Base-by-base conservation (phyloP, 2,329 filamentous ascomycete genomes). In the Monilinia fructicola region DNA sequence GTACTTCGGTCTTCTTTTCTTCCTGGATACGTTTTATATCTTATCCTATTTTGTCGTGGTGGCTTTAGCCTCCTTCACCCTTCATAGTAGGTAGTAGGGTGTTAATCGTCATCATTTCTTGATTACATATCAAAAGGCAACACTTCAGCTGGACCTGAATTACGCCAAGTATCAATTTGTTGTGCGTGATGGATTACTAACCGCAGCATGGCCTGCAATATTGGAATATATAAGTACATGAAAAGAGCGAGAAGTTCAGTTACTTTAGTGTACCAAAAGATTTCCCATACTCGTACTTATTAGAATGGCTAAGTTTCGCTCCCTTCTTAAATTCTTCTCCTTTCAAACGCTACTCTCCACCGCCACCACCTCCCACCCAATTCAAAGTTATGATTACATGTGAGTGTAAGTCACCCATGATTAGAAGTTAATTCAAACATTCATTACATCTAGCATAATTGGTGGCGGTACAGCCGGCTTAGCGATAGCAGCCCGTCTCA, bases 401-500 rank as follows among this genome's bases (percentile, higher is more conserved):
- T 55, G 54, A 40, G 16, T 26, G 26, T 7, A 26, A 21, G 9
- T 58, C 31, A 31, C n/a, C n/a, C 6, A n/a, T 21, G 3, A 11
- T 31, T 38, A 14, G 35, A 9, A 11, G 2, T 35, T 12, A 58
- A 18, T 11, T 18, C n/a, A 10, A 5, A 38, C 11, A 60, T 38
- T 48, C 12, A 50, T 35, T n/a, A 5, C 9, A 4, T 64, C 28
- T n/a, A 58, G 53, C 31, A 64, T 64, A 31, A 50, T 64, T 6
- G 42, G 53, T 26, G 31, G 42, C n/a, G 62, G n/a, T 11, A 40
- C 53, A 35, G 38, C 40, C 5, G 67, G 70, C 1, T 18, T 68
- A 4, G 66, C 64, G 14, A 35, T 71, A 18, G 70, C 70, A 40
- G 58, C 42, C 18, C 67, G 69, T n/a, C 65, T 69, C 6, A 54